Base-by-base conservation (phyloP, 352 stramenopile genomes). In the Ophiocytium majus region DNA sequence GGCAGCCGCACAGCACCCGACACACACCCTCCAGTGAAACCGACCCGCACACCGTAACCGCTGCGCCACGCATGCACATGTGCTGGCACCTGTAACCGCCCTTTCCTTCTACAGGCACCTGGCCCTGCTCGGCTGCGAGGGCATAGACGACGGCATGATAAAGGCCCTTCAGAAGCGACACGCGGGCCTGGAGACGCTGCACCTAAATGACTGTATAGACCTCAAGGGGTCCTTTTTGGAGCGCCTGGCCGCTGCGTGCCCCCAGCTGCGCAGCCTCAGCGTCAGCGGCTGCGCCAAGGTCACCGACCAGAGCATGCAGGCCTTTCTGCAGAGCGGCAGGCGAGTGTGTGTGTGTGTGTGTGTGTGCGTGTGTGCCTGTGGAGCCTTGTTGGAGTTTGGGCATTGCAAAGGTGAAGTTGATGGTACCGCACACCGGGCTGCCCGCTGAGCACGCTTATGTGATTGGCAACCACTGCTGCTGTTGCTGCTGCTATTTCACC, bases 131-230 rank as follows among this genome's bases (percentile, higher is more conserved):
- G 66, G 66, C 35, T 78, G 66, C 66, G 66, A 78, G 32, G 66
- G 66, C 32, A 43, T 78, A 43, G 32, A 78, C 35, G 66, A 78
- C 35, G 66, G 66, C 35, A 43, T 78, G 32, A 78, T 78, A 5
- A 78, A 78, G 35, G 66, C 66, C 5, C 35, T 78, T 43, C 66
- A 43, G 35, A 78, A 78, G 35, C 32, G 35, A 5, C 5, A 78
- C 35, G 5, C 5, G 5, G 66, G 66, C 66, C 66, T 78, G 5
- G 66, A 78, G 35, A 17, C 35, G 32, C 35, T 78, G 35, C 66
- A 43, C 17, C 66, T 78, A 14, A 14, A 17, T 5, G 32, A 43
- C 32, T 43, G 32, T 43, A 10, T 14, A 10, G 66, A 78, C 35
- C 35, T 78, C 32, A 43, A 5, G 5, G 66, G 66, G 32, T 5